Conservation (phyloP, 352 stramenopile genomes). For the Pythium aristosporum region DNA sequence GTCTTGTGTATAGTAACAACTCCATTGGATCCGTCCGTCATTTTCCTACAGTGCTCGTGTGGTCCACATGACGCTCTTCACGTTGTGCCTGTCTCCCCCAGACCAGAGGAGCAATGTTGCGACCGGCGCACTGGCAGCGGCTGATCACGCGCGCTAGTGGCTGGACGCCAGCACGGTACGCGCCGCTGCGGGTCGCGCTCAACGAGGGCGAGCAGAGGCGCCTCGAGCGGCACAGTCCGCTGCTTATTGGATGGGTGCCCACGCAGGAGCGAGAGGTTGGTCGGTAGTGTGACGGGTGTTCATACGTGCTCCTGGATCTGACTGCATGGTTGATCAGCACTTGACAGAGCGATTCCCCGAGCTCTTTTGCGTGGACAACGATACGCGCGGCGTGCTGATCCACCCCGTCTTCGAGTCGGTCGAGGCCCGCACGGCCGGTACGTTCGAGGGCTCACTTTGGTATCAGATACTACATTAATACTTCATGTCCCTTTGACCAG, state of each 20-base stretch:
- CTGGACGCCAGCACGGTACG: conserved; percentile 46
- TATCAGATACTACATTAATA: neutral
- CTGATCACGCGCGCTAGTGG: conserved; percentile 41
- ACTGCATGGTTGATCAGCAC: neutral
- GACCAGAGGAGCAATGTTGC: conserved; percentile 4
- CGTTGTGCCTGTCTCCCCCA: neutral
- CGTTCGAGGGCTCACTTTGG: neutral
- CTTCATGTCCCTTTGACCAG: conserved; percentile 13
- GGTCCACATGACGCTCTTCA: conserved; percentile 12
- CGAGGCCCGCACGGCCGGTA: conserved; percentile 19
- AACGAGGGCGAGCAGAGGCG: conserved; percentile 15
- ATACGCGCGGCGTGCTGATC: conserved; percentile 13
- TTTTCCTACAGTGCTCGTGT: neutral
- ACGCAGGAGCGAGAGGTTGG: conserved; percentile 28
- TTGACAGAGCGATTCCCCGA: conserved; percentile 13
- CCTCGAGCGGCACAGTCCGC: neutral
- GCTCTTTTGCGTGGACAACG: conserved; percentile 17
- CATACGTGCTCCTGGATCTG: neutral
- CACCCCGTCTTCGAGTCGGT: conserved; percentile 13
- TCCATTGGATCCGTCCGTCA: neutral
- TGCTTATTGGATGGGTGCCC: conserved; percentile 26
- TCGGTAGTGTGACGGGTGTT: neutral
- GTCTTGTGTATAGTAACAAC: conserved; percentile 7
- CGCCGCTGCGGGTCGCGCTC: conserved; percentile 52
- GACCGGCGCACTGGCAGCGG: conserved; percentile 19